Percentiles rank a stretch among this genome's conserved stretches.
Evolutionary conservation across 1,284 basidiomycete genomes (phyloP).

Genomic region (Trametes hirsuta): DNA sequence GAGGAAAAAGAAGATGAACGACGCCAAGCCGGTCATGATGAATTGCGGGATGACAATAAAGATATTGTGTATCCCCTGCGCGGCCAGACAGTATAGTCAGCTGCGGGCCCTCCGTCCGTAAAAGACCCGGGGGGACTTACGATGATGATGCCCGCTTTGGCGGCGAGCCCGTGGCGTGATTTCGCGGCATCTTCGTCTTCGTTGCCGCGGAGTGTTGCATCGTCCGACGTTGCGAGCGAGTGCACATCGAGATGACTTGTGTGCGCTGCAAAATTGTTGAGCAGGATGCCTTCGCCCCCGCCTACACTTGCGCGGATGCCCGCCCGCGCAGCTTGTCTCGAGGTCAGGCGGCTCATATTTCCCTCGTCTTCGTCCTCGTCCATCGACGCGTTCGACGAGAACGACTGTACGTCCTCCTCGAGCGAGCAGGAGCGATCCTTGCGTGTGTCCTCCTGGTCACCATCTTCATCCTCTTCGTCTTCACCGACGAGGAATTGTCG

Average conservation of each 20-base stretch:
- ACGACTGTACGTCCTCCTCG: slow-evolving; percentile 39
- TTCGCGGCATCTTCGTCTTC: slow-evolving; percentile 9
- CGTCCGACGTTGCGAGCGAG: slow-evolving; percentile 31
- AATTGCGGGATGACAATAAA: slow-evolving; percentile 85
- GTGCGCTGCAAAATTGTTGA: slow-evolving; percentile 51
- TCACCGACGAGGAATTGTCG: slow-evolving; percentile 39
- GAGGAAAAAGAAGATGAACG: slow-evolving; percentile 69
- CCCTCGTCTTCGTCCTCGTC: slow-evolving; percentile 30
- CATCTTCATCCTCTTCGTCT: slow-evolving; percentile 38
- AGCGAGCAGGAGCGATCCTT: slow-evolving; percentile 11
- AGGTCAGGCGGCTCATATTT: slow-evolving; percentile 22
- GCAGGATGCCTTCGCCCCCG: slow-evolving; percentile 28
- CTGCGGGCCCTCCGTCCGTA: not conserved
- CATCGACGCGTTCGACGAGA: slow-evolving; percentile 35
- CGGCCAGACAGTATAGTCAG: not conserved
- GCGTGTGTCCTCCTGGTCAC: slow-evolving; percentile 32
- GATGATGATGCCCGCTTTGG: slow-evolving; percentile 87
- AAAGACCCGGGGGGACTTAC: slow-evolving; percentile 47
- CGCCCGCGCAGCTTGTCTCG: slow-evolving; percentile 28
- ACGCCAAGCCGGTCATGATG: slow-evolving; percentile 67
- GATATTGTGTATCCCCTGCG: slow-evolving; percentile 83
- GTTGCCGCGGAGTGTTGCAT: slow-evolving; percentile 18
- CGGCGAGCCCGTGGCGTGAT: slow-evolving; percentile 31
- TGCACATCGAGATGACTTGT: slow-evolving; percentile 42
- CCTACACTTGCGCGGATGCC: not conserved